Evolutionary conservation across 2,329 filamentous ascomycete species (phyloP), one percentile per base, ranked within the genome.

Genomic region (Verticillium dahliae): DNA sequence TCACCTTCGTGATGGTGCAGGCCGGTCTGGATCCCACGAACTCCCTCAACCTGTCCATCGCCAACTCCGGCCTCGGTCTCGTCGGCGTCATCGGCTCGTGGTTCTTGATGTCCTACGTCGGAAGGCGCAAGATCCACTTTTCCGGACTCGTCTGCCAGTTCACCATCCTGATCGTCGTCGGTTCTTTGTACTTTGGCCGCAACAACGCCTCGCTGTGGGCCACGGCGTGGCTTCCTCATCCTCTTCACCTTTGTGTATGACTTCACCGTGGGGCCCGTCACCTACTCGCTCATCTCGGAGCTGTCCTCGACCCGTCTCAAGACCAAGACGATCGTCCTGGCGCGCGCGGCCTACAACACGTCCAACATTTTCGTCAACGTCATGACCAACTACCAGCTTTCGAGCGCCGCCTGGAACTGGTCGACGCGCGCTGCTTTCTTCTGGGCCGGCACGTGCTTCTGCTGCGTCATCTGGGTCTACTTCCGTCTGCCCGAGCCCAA

Each of bases 231-330:
- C 63, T 69, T 85, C 67, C 72, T 85, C 3, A 75, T 85, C 50
- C 69, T 82, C 39, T 84, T 81, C 65, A 82, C 80, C 0, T 80
- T 84, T 59, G 72, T 80, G 1, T 86, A 85, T 69, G 81, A 82
- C 71, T 76, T 81, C 60, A 81, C 81, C 1, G 76, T 85, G 13
- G 84, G 83, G 0, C 82, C 83, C 0, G 78, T 84, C 6, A 80
- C 79, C 3, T 85, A 84, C 69, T 77, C 77, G 1, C 71, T 85
- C 33, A 67, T 84, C 13, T 78, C 82, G 0, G 83, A 85, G 65
- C 75, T 81, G 4, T 82, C 81, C 0, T 83, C 82, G 0, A 80
- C 80, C 0, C 76, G 83, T 7, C 77, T 85, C 39, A 80, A 81
- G 63, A 76, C 78, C 35, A 84, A 85, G 73, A 83, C 82, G 0